Base-by-base conservation (phyloP, 2,329 filamentous ascomycete species). In the Aspergillus sp. region DNA sequence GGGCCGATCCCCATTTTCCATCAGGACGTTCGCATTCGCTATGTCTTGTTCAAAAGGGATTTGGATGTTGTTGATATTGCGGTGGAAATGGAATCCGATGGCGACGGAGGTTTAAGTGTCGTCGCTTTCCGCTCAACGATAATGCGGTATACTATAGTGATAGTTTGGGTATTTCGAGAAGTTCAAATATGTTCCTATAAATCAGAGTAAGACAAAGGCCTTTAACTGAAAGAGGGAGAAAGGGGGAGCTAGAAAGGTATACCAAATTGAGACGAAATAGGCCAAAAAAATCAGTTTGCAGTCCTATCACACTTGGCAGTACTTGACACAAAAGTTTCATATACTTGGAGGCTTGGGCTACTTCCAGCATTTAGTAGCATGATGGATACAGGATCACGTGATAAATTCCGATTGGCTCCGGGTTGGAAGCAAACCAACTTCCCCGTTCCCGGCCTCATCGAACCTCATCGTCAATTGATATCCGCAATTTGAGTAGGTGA, bases 1-100 rank as follows among this genome's bases (percentile, higher is more conserved):
- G 78, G 77, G 51, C 59, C 61, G 52, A 64, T 74, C 54, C 65
- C 70, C 73, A 77, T 77, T 57, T 60, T 70, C 59, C 49, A 20
- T 50, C 11, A 47, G 24, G 27, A 15, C 17, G 42, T 20, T 51
- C 30, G 17, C 22, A 15, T 45, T 39, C 20, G 17, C 45, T 40
- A 42, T 17, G 45, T 19, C 15, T 17, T 9, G n/a, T 33, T 22
- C 9, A 6, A 15, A 22, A 9, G 8, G 37, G 7, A 15, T 15
- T 13, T 30, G 5, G n/a, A 37, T 33, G 6, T 15, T 30, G n/a
- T 27, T 15, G 40, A 17, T 42, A 42, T 20, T 11, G 40, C n/a
- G 9, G 4, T 17, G n/a, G 8, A 5, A 42, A 42, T 42, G 12
- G 13, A 42, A 42, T 42, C 40, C 9, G 19, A 17, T 42, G 9